Evolutionary conservation across 805 yeast species (phyloP), one percentile per base, ranked within the genome.

Genomic region (Blastobotrys peoriensis): DNA sequence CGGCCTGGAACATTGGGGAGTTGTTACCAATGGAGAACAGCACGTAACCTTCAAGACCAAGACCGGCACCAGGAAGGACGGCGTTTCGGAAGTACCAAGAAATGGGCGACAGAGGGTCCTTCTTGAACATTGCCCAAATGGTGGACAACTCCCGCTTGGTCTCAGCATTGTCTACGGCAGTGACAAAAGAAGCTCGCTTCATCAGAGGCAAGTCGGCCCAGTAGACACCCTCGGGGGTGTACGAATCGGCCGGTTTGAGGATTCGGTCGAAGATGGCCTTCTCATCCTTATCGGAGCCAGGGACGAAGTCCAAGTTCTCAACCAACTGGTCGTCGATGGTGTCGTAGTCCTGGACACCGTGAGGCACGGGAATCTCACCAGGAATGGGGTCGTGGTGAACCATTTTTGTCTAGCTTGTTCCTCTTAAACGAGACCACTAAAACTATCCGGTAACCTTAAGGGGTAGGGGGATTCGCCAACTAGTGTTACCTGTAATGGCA

Each of bases 11-110:
- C 36, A 64, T 48, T 9, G 57, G 36, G 27, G 52, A 50, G 46
- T 62, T 51, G 53, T 64, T 63, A 50, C 68, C 68, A 27, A 64
- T 59, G 5, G 66, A 62, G 58, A 64, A 64, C 19, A 64, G 52
- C 18, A 64, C 67, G 47, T 63, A 63, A 44, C 68, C 68, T 49
- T 64, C 68, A 27, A 64, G 60, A 40, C 62, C 59, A 19, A 64
- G 57, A 52, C 68, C 68, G 17, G 63, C 62, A 48, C 68, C 68
- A 20, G 68, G 67, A n/a, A 64, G 48, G 13, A 64, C 65, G 36
- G 57, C 54, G 49, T 62, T 59, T 46, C 62, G 53, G 48, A 64
- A 50, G 57, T 64, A 64, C 63, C 63, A 62, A 18, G 57, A 52
- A 15, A 62, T 39, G 10, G 67, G 67, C 30, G 59, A 48, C 9